phyloP scores from a whole-genome alignment of 371 early-diverging fungal genomes.

The Lichtheimia ornata region DNA sequence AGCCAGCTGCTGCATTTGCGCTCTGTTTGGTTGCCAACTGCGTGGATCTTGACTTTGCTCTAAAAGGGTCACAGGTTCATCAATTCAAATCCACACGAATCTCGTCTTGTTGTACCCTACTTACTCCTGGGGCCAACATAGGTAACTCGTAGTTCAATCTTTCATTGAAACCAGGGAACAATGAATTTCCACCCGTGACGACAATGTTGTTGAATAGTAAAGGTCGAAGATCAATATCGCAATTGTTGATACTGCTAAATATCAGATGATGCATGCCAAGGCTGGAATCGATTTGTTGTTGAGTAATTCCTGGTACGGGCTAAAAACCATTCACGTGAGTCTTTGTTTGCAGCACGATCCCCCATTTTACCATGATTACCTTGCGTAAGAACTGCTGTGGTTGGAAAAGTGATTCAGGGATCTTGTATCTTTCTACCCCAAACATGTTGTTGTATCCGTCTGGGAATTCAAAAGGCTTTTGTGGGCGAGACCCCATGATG shows the following conservation, averaged over 20 bases:
- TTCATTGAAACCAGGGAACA: constrained; percentile 87
- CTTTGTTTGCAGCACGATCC: neutral
- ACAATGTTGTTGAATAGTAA: constrained; percentile 80
- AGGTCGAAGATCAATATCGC: constrained; percentile 89
- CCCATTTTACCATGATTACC: constrained; percentile 9
- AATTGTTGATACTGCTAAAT: constrained; percentile 65
- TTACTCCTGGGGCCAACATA: constrained; percentile 74
- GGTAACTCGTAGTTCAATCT: constrained; percentile 77
- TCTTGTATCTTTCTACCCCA: constrained; percentile 77
- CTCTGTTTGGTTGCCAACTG: constrained; percentile 78
- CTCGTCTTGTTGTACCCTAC: constrained; percentile 12
- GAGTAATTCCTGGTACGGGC: constrained; percentile 17
- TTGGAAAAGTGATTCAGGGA: constrained; percentile 87
- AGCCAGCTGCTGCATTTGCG: constrained; percentile 93
- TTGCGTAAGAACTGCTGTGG: constrained; percentile 53
- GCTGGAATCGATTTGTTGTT: constrained; percentile 37
- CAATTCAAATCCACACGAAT: neutral
- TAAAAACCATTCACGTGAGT: neutral
- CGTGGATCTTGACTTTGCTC: constrained; percentile 81
- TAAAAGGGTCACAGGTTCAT: constrained; percentile 22
- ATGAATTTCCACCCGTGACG: constrained; percentile 87
- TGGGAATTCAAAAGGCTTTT: constrained; percentile 91
- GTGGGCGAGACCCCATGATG: constrained; percentile 58
- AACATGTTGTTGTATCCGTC: constrained; percentile 89
- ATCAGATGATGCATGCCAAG: constrained; percentile 73